Conservation (phyloP, 2,329 filamentous ascomycete genomes). For the Penicillium palitans region DNA sequence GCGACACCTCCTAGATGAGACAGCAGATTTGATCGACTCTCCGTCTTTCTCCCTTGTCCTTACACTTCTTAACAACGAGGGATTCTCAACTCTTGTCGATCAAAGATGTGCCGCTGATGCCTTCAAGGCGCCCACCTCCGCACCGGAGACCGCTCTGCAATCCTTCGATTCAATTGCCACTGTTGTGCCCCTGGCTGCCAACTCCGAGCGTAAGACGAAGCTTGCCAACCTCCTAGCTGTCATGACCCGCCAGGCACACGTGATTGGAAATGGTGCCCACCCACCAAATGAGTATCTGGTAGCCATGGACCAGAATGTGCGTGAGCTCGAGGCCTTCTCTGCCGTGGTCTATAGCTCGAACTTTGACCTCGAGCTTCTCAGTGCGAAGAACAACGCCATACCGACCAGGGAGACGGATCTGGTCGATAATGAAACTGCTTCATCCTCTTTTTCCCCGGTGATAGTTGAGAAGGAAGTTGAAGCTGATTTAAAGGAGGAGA, state of each 20-base stretch:
- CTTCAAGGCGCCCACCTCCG: constrained; percentile 59
- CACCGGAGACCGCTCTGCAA: constrained; percentile 47
- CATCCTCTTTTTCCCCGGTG: constrained; percentile 23
- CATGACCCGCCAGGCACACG: constrained; percentile 85
- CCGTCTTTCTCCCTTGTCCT: constrained; percentile 86
- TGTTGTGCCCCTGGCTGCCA: constrained; percentile 35
- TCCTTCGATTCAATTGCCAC: constrained; percentile 46
- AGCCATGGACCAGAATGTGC: constrained; percentile 48
- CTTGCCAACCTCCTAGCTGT: constrained; percentile 88
- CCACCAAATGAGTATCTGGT: constrained; percentile 48
- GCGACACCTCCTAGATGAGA: constrained; percentile 87
- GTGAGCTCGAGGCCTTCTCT: constrained; percentile 51
- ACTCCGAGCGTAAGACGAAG: constrained; percentile 60
- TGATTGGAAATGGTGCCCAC: constrained; percentile 70
- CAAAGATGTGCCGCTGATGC: constrained; percentile 75
- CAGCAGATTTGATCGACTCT: constrained; percentile 91
- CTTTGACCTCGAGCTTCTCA: constrained; percentile 40
- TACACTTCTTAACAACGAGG: constrained; percentile 79
- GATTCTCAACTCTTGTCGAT: constrained; percentile 81
- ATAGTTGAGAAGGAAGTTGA: constrained; percentile 23
- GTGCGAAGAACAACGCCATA: constrained; percentile 21
- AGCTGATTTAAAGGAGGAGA: constrained; percentile 5
- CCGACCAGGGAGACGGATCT: neutral
- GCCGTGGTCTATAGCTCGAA: constrained; percentile 53
- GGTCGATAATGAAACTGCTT: constrained; percentile 8